Evolutionary conservation across 2,329 filamentous ascomycete genomes (phyloP).

Genomic region (Parastagonospora nodorum): DNA sequence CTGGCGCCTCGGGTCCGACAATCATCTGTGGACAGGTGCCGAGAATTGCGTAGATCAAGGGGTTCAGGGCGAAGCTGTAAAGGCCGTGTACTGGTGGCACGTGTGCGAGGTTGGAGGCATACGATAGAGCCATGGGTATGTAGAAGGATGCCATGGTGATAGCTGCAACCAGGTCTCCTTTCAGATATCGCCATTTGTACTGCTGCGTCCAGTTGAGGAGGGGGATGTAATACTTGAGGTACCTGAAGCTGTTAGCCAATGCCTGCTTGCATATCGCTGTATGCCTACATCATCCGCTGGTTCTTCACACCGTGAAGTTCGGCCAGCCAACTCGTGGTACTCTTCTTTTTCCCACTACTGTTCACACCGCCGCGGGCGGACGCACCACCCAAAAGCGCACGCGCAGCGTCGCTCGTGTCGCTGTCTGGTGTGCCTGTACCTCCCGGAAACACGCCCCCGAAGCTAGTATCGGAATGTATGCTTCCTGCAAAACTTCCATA

Average conservation of each 20-base stretch:
- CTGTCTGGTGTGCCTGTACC: constrained; percentile 35
- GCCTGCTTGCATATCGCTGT: not conserved
- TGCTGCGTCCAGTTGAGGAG: constrained; percentile 88
- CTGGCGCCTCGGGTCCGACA: constrained; percentile 92
- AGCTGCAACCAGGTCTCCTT: constrained; percentile 85
- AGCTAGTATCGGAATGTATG: constrained; percentile 51
- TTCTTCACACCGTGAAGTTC: constrained; percentile 75
- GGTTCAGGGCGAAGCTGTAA: constrained; percentile 92
- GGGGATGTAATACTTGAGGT: constrained; percentile 90
- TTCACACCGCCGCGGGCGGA: constrained; percentile 52
- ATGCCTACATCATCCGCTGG: constrained; percentile 65
- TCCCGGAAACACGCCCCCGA: constrained; percentile 44
- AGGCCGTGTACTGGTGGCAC: constrained; percentile 92
- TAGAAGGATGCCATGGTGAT: constrained; percentile 99
- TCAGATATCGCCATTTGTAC: constrained; percentile 80
- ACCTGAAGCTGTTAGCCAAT: constrained; percentile 38
- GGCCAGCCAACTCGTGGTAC: constrained; percentile 73
- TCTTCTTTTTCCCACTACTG: constrained; percentile 64
- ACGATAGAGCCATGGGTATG: constrained; percentile 93
- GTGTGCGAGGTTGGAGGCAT: constrained; percentile 89
- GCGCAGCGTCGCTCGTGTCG: constrained; percentile 39
- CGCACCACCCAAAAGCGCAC: constrained; percentile 49
- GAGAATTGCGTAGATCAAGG: constrained; percentile 85
- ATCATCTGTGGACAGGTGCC: constrained; percentile 93
- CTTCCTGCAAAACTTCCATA: constrained; percentile 61